phyloP scores from a whole-genome alignment of 495 filamentous ascomycete genomes.

The Astrothelium macrocarpum region DNA sequence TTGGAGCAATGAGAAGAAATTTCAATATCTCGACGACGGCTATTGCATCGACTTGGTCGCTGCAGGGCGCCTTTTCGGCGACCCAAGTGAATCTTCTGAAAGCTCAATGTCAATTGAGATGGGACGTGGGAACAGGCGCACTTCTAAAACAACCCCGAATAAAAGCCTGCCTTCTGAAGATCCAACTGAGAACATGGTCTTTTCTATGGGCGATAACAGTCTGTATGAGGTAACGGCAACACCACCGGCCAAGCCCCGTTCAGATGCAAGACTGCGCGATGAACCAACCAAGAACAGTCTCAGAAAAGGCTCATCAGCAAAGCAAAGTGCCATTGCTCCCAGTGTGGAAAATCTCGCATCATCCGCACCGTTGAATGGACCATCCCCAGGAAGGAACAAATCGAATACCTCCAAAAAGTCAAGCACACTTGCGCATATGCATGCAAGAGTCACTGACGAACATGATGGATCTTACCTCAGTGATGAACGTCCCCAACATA shows the following conservation, averaged over 20 bases:
- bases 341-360: neutral
- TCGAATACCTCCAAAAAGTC: slow-evolving; percentile 14
- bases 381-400: neutral
- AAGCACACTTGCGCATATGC: slow-evolving; percentile 43
- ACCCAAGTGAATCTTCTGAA: slow-evolving; percentile 13
- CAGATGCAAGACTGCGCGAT: slow-evolving; percentile 18
- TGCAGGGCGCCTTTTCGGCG: neutral
- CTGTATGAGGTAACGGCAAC: slow-evolving; percentile 30
- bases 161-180: slow-evolving; percentile 17
- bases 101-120: slow-evolving; percentile 29
- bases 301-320: neutral
- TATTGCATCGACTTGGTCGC: neutral
- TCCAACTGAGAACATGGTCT: slow-evolving; percentile 7
- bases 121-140: slow-evolving; percentile 24
- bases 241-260: slow-evolving; percentile 20
- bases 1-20: neutral
- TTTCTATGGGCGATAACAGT: slow-evolving; percentile 23
- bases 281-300: slow-evolving; percentile 7
- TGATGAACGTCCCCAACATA: slow-evolving; percentile 42
- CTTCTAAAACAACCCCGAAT: slow-evolving; percentile 22
- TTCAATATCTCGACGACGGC: neutral
- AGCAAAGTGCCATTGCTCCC: neutral
- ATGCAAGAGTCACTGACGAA: slow-evolving; percentile 40
- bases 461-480: slow-evolving; percentile 45
- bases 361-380: neutral